Percentiles rank a stretch among this genome's conserved stretches.
These are phyloP conservation scores for Lactarius vividus DNA, from an alignment of 768 basidiomycete species.

Conservation along the genomic window DNA sequence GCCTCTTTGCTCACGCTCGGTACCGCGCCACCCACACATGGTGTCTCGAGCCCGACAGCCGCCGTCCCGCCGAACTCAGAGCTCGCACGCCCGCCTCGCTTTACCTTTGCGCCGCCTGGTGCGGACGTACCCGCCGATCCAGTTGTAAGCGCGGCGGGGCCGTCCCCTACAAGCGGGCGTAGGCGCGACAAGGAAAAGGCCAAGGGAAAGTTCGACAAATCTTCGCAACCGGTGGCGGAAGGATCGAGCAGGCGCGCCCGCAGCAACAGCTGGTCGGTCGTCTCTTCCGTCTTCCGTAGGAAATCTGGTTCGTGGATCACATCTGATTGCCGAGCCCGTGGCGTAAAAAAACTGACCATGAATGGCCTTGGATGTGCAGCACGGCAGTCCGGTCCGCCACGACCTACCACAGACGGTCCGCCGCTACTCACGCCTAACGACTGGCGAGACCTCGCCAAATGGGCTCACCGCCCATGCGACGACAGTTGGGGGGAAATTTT, in stretches of 20 bases:
- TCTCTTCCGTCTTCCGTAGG: constrained; percentile 21
- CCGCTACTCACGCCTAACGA: constrained; percentile 36
- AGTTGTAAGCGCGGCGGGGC: background rate
- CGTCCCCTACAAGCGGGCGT: constrained; percentile 6
- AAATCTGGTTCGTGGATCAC: constrained; percentile 17
- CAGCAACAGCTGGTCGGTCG: constrained; percentile 20
- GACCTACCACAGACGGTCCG: background rate
- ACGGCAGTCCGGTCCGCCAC: constrained; percentile 23
- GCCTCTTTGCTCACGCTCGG: background rate
- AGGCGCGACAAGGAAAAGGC: constrained; percentile 19
- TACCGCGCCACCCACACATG: background rate
- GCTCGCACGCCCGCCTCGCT: constrained; percentile 18
- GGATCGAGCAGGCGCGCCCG: constrained; percentile 2
- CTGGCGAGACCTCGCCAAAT: constrained; percentile 57
- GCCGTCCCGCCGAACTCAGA: constrained; percentile 20
- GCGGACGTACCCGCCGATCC: constrained; percentile 18
- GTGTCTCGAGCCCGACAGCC: constrained; percentile 2
- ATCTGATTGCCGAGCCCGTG: constrained; percentile 2
- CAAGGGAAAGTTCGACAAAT: background rate
- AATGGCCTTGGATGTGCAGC: background rate
- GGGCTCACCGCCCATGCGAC: constrained; percentile 47
- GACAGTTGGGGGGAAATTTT: constrained; percentile 34
- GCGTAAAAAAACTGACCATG: background rate
- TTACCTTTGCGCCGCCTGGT: constrained; percentile 19
- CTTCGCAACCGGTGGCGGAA: constrained; percentile 14